Base-by-base conservation (phyloP, 768 basidiomycete genomes). In the Mycena floridula region DNA sequence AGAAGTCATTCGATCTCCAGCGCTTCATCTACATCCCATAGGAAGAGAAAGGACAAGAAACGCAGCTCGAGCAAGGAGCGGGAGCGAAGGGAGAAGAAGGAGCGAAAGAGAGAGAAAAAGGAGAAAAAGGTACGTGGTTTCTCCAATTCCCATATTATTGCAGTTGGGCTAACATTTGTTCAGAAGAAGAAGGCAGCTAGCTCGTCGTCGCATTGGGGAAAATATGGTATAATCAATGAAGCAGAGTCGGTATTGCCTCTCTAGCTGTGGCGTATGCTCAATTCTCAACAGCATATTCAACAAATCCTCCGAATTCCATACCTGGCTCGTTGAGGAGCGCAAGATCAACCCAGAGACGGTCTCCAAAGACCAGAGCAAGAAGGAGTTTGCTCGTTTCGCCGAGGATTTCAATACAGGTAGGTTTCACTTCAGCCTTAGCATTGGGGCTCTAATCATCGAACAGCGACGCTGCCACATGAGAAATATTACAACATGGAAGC, bases 301-400 rank as follows among this genome's bases (percentile, higher is more conserved):
- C 44, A 94, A 91, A 57, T 79, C 78, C 24, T 76, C 82, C 48
- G 93, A 96, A 64, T 96, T 95, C 61, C 76, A 88, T 43, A 79
- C 87, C 2, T 96, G 93, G 93, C 79, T 95, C 4, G 81, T 96
- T 11, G 93, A 96, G 60, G 93, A 96, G 58, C 81, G 88, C 37
- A 89, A 85, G 59, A 72, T 91, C 52, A 95, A 95, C 58, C 91
- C 92, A 0, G 93, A 95, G 64, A 85, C 84, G 3, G 70, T 92
- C 37, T 75, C 84, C 12, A 93, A 90, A 55, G 90, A 94, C 40
- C 84, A 85, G 50, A 82, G 79, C 48, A 84, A 81, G 64, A 92
- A 90, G 54, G 87, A 92, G 57, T 96, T 94, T 59, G 69, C 78
- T 4, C 72, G 74, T 18, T 94, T 86, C 54, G 77, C 88, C 18